These are phyloP conservation scores for Candida ipomoeae DNA, from an alignment of 805 yeast genomes.

Conservation along the genomic window DNA sequence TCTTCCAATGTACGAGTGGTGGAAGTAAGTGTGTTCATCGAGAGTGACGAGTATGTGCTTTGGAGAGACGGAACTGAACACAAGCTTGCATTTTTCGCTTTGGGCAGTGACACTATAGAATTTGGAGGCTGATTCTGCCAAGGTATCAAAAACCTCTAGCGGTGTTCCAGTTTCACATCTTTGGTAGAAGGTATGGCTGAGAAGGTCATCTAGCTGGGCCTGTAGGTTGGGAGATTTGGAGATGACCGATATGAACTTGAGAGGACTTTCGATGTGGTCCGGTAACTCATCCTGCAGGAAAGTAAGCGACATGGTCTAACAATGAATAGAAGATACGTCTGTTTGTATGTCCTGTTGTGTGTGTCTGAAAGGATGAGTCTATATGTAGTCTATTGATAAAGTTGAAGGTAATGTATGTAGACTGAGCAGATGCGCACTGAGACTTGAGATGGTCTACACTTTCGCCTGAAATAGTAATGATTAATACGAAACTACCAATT, in stretches of 20 bases:
- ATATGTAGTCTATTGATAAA: too few relatives aligned
- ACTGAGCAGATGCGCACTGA: neutral
- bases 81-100: constrained; percentile 3
- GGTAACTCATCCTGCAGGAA: constrained; percentile 6
- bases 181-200: constrained; percentile 1
- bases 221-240: neutral
- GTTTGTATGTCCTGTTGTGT: too few relatives aligned
- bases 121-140: neutral
- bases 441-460: neutral
- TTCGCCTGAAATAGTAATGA: neutral
- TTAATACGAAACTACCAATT: constrained; percentile 58
- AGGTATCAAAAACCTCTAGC: neutral
- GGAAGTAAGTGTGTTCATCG: constrained; percentile 11
- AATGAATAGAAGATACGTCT: too few relatives aligned
- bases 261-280: constrained; percentile 8
- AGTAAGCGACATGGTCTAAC: neutral
- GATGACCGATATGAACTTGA: constrained; percentile 8
- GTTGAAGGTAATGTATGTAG: neutral
- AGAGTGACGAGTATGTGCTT: constrained; percentile 1
- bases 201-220: neutral
- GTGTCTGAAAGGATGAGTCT: too few relatives aligned
- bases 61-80: constrained; percentile 4
- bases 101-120: constrained; percentile 4
- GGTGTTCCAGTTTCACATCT: constrained; percentile 3
- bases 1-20: constrained; percentile 14